Evolutionary conservation across 345 rosid species (phyloP).

Genomic region (Crucihimalaya himalaica): DNA sequence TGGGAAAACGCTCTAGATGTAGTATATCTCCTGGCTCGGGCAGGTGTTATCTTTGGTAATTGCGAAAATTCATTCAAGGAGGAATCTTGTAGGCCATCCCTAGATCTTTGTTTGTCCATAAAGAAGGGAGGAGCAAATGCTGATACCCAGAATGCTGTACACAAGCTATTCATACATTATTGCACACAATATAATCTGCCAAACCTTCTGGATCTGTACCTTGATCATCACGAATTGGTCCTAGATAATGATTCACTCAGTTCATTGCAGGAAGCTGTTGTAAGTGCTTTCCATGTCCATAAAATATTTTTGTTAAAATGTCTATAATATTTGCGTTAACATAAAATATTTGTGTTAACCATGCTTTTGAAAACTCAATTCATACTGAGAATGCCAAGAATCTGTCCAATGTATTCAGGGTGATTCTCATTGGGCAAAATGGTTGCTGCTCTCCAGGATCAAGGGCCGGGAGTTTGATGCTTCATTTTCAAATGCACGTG

Average conservation of each 20-base stretch:
- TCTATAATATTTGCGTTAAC: too few relatives aligned
- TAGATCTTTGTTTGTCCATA: conserved; percentile 50
- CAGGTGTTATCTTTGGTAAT: conserved; percentile 65
- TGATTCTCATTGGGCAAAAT: conserved; percentile 94
- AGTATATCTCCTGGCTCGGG: conserved; percentile 73
- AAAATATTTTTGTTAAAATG: conserved; percentile 28
- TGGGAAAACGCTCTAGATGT: conserved; percentile 84
- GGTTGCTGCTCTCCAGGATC: conserved; percentile 86
- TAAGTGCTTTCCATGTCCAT: conserved; percentile 58
- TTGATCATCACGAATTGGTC: conserved; percentile 72
- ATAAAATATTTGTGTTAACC: conserved; percentile 27
- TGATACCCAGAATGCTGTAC: conserved; percentile 58
- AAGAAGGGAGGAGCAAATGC: conserved; percentile 43
- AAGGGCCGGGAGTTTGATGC: conserved; percentile 93
- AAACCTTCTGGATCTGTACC: conserved; percentile 86
- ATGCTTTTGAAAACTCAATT: conserved; percentile 14
- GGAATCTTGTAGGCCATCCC: conserved; percentile 45
- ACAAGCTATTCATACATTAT: conserved; percentile 63
- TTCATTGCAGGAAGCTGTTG: conserved; percentile 72
- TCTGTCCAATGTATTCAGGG: conserved; percentile 60
- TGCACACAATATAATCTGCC: conserved; percentile 77
- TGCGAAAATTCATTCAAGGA: conserved; percentile 45
- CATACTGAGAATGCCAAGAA: conserved; percentile 26
- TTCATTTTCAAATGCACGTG: conserved; percentile 85
- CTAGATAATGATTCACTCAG: conserved; percentile 56